Evolutionary conservation across 805 yeast genomes (phyloP).

Genomic region (Candida ponderosae): DNA sequence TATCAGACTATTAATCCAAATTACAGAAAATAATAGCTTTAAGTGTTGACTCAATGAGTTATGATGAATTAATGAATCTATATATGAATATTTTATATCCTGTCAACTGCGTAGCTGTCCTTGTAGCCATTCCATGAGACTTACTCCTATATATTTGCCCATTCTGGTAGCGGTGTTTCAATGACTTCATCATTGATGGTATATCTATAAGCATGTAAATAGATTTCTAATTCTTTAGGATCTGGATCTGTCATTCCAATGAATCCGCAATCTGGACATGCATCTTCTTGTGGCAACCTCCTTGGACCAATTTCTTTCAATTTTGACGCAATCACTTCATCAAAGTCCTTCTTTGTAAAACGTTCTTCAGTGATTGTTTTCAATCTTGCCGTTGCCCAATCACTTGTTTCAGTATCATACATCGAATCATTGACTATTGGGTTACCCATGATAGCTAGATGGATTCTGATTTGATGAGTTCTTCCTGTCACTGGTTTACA

Average conservation of each 20-base stretch:
- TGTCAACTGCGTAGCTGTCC: too few relatives aligned
- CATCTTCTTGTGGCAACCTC: too few relatives aligned
- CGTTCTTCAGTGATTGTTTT: conserved; percentile 32
- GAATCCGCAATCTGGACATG: conserved; percentile 20
- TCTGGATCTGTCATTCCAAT: conserved; percentile 18
- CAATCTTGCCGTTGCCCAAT: conserved; percentile 39
- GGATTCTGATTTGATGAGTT: conserved; percentile 93
- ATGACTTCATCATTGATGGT: conserved; percentile 22
- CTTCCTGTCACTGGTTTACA: conserved; percentile 90
- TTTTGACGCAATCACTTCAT: conserved; percentile 28
- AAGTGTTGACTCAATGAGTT: too few relatives aligned
- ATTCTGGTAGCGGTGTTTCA: conserved; percentile 36
- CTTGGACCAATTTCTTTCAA: too few relatives aligned
- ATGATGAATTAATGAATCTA: too few relatives aligned
- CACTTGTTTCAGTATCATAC: conserved; percentile 45
- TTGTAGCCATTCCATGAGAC: too few relatives aligned
- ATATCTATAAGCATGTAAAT: conserved; percentile 29
- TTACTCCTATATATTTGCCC: conserved; percentile 27
- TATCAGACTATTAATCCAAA: too few relatives aligned
- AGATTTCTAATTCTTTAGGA: conserved; percentile 19
- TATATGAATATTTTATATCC: too few relatives aligned
- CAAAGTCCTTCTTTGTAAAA: conserved; percentile 11
- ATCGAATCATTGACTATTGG: conserved; percentile 93
- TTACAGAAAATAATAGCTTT: too few relatives aligned
- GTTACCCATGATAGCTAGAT: conserved; percentile 77